phyloP scores from a whole-genome alignment of 805 yeast species.

The Kuraishia ogatae region DNA sequence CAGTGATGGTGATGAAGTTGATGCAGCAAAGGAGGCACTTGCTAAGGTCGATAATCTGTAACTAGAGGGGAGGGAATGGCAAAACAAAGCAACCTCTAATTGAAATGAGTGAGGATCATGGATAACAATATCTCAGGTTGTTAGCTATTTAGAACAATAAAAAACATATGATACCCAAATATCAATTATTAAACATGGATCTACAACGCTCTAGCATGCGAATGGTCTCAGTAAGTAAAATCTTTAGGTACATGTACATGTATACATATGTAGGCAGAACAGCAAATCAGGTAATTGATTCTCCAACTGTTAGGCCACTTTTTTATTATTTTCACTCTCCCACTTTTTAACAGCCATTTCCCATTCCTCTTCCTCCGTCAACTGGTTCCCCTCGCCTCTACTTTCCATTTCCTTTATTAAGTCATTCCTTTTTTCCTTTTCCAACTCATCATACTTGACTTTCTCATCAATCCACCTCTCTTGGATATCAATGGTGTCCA shows the following conservation, averaged over 20 bases:
- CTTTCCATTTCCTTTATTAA: constrained; percentile 30
- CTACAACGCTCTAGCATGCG: no score
- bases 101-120: no score
- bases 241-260: no score
- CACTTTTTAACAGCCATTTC: constrained; percentile 53
- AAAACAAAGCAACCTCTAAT: no score
- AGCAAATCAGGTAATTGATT: not conserved
- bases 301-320: not conserved
- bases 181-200: no score
- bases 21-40: not conserved
- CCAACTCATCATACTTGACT: constrained; percentile 62
- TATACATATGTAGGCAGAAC: not conserved
- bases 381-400: constrained; percentile 28
- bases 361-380: constrained; percentile 66
- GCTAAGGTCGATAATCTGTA: not conserved
- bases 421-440: constrained; percentile 34
- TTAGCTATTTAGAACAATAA: no score
- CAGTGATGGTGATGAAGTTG: not conserved
- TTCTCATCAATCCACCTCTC: constrained; percentile 94
- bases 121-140: no score
- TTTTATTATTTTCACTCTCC: constrained; percentile 23
- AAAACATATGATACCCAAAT: no score
- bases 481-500: constrained; percentile 61
- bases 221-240: not conserved
- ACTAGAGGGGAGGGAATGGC: not conserved